phyloP scores from a whole-genome alignment of 2,329 filamentous ascomycete genomes.

The Paraconiothyrium sp. region DNA sequence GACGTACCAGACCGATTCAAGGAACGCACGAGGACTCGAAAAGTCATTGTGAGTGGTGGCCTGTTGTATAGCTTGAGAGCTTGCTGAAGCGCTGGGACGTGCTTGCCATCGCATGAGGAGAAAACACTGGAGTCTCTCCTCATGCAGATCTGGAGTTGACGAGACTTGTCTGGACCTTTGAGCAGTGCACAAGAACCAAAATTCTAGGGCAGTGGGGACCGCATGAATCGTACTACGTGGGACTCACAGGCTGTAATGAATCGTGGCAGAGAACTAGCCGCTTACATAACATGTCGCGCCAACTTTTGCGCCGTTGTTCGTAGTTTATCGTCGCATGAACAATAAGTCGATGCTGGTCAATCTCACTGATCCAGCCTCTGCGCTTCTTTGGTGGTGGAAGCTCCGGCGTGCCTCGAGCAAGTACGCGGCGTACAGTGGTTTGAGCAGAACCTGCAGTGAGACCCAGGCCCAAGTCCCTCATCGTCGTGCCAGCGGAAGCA shows the following conservation, averaged over 20 bases:
- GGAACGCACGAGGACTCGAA: slow-evolving; percentile 4
- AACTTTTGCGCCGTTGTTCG: too few species aligned
- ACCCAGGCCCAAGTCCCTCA: too few species aligned
- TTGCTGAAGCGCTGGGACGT: background rate
- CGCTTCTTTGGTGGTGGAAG: too few species aligned
- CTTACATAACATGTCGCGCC: background rate
- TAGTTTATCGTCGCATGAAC: too few species aligned
- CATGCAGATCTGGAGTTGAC: background rate
- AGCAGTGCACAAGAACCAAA: background rate
- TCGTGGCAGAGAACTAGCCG: background rate
- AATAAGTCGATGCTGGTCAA: too few species aligned
- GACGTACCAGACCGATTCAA: slow-evolving; percentile 2
- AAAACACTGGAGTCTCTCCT: background rate
- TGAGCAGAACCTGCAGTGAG: too few species aligned
- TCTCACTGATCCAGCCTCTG: too few species aligned
- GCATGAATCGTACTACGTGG: background rate
- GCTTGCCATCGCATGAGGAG: background rate
- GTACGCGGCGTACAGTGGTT: too few species aligned
- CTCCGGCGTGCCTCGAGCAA: too few species aligned
- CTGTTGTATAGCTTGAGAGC: background rate
- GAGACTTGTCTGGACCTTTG: background rate
- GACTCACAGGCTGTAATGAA: background rate
- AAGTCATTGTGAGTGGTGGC: background rate
- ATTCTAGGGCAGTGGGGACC: background rate
- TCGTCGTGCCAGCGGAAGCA: too few species aligned